phyloP scores from a whole-genome alignment of 2,329 filamentous ascomycete species.

The Rugonectria rugulosa region DNA sequence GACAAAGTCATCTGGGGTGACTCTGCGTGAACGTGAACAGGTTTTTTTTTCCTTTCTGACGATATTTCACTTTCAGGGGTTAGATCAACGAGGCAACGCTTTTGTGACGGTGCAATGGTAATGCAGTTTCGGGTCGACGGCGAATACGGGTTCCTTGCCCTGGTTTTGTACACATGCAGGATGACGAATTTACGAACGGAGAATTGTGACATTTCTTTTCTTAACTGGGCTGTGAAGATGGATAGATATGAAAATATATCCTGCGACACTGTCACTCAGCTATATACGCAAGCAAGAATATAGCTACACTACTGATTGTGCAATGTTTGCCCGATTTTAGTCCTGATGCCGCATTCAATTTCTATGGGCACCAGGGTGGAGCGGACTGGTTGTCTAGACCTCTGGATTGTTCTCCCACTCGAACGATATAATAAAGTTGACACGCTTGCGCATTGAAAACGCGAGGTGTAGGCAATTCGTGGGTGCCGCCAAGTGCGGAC shows the following conservation, averaged over 20 bases:
- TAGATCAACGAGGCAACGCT: constrained; percentile 22
- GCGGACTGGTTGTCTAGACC: constrained; percentile 74
- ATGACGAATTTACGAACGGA: constrained; percentile 9
- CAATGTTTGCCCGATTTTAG: constrained; percentile 68
- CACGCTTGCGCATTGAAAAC: constrained; percentile 65
- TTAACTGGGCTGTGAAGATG: neutral
- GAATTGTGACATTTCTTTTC: neutral
- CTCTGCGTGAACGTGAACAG: constrained; percentile 14
- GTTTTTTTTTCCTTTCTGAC: too few species aligned
- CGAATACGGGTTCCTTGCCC: constrained; percentile 17
- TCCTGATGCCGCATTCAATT: constrained; percentile 64
- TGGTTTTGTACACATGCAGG: constrained; percentile 15
- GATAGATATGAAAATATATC: too few species aligned
- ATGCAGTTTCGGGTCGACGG: constrained; percentile 21
- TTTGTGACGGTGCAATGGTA: constrained; percentile 25
- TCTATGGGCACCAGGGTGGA: constrained; percentile 71
- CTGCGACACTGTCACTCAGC: too few species aligned
- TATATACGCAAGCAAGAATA: constrained; percentile 8
- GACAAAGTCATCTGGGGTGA: constrained; percentile 57
- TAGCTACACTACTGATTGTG: too few species aligned
- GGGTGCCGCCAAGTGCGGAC: constrained; percentile 47
- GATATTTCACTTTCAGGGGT: constrained; percentile 5
- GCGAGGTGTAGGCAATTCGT: constrained; percentile 70
- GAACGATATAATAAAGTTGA: constrained; percentile 65
- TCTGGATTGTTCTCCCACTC: constrained; percentile 68